Evolutionary conservation across 73 alveolate species (phyloP).

Genomic region (Tetrahymena borealis): DNA sequence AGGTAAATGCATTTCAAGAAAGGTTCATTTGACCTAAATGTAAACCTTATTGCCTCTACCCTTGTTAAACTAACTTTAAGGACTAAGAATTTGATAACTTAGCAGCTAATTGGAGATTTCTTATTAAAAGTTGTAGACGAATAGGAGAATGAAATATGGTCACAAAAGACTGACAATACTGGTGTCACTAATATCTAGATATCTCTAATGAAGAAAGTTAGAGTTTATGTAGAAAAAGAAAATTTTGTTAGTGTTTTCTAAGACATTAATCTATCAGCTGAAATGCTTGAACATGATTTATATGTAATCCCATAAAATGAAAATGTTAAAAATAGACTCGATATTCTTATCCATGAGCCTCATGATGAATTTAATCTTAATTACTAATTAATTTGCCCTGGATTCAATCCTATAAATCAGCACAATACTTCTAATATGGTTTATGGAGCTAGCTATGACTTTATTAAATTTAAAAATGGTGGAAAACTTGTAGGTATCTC

Average conservation of each 20-base stretch:
- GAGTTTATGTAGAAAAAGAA: not conserved
- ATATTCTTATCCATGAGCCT: not conserved
- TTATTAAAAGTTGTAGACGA: not conserved
- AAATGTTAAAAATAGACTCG: not conserved
- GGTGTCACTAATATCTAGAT: not conserved
- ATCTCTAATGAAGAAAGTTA: not conserved
- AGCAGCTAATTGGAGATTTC: not conserved
- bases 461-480: not conserved
- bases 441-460: not conserved
- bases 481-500: not conserved
- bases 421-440: not conserved
- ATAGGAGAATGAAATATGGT: not conserved
- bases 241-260: not conserved
- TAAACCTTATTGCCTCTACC: not conserved
- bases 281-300: not conserved
- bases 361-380: not conserved
- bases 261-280: not conserved
- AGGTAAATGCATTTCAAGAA: not conserved
- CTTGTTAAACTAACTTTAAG: not conserved
- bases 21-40: not conserved
- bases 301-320: not conserved
- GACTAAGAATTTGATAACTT: not conserved
- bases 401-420: not conserved
- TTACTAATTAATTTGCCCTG: not conserved
- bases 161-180: not conserved